Conservation (phyloP, 345 rosid genomes). For the Eucalyptus sp. region DNA sequence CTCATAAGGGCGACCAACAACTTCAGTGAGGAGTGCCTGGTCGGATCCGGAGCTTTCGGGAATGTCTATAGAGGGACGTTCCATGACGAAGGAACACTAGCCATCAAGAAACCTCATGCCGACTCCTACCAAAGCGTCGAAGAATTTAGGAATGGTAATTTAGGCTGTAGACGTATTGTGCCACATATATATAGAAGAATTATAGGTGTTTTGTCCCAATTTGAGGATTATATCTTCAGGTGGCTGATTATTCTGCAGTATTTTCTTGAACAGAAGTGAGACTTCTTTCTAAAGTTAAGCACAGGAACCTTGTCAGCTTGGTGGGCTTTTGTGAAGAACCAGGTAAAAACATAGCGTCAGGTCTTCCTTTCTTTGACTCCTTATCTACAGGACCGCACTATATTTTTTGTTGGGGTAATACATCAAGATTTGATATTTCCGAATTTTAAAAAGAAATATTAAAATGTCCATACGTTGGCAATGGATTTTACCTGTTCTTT, state of each 20-base stretch:
- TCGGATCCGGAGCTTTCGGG: constrained; percentile 50
- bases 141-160: constrained; percentile 54
- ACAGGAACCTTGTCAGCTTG: constrained; percentile 40
- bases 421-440: not conserved
- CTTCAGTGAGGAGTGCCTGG: constrained; percentile 35
- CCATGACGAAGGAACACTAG: constrained; percentile 22
- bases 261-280: constrained; percentile 40
- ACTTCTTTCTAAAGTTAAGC: constrained; percentile 37
- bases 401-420: not conserved
- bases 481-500: not conserved
- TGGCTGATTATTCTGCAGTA: not conserved
- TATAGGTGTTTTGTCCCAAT: not conserved
- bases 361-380: not conserved
- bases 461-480: not conserved
- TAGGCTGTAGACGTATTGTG: not conserved
- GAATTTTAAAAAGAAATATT: not conserved
- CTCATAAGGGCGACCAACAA: constrained; percentile 27
- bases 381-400: not conserved
- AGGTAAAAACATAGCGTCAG: constrained; percentile 4
- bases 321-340: constrained; percentile 55
- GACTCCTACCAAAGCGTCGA: constrained; percentile 33
- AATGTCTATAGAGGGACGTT: constrained; percentile 41
- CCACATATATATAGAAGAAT: not conserved
- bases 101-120: constrained; percentile 46
- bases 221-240: not conserved